Conservation (phyloP, 2,329 filamentous ascomycete species). For the Epichloe uncinata region DNA sequence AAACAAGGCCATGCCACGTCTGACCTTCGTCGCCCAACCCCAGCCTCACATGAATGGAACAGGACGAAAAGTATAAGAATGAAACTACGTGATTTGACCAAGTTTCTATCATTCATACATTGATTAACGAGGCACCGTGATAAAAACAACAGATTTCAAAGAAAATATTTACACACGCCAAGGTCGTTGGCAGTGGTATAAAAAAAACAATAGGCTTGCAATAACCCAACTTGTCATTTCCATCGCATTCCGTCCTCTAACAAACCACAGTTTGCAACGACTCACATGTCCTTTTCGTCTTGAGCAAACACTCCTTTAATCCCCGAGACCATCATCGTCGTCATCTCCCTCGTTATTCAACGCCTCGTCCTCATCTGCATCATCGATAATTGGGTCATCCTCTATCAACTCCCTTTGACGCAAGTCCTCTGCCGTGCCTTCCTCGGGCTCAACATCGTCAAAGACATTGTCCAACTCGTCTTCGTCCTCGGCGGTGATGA, state of each 20-base stretch:
- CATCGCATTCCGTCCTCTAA: background rate
- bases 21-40: no score
- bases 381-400: constrained; percentile 28
- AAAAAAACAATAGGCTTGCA: background rate
- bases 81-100: no score
- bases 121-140: no score
- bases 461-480: constrained; percentile 27
- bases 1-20: no score
- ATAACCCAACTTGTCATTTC: background rate
- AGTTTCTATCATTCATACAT: no score
- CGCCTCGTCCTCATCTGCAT: constrained; percentile 20
- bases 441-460: constrained; percentile 39
- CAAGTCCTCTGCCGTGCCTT: constrained; percentile 46
- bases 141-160: no score
- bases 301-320: constrained; percentile 15
- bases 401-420: constrained; percentile 40
- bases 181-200: background rate
- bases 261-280: background rate
- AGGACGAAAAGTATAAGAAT: no score
- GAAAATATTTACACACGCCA: no score
- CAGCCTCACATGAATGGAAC: no score
- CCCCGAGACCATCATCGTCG: constrained; percentile 30
- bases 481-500: constrained; percentile 26
- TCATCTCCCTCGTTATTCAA: constrained; percentile 28
- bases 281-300: no score